Conservation (phyloP, 192 early-diverging fungal genomes). For the Coemansia sp. region DNA sequence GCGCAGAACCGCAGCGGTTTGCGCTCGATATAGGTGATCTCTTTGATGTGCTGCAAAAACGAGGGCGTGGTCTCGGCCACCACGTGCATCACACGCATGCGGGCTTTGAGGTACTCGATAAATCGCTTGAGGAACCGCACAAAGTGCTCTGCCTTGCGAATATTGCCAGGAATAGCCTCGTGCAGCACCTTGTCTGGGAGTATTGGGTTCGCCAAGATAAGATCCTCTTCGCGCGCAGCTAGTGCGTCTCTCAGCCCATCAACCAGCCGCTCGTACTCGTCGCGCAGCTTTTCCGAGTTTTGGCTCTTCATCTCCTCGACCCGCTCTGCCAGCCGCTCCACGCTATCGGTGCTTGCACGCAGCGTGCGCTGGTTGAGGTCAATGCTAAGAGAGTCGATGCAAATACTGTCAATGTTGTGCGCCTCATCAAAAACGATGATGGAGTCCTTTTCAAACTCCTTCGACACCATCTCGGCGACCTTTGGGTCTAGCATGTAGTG, state of each 20-base stretch:
- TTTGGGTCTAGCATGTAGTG: conserved; percentile 99
- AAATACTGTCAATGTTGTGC: conserved; percentile 99
- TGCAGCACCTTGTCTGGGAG: conserved; percentile 87
- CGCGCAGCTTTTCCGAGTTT: conserved; percentile 82
- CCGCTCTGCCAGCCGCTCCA: conserved; percentile 61
- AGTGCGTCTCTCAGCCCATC: conserved; percentile 78
- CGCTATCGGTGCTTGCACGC: conserved; percentile 81
- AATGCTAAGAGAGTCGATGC: conserved; percentile 94
- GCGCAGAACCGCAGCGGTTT: conserved; percentile 95
- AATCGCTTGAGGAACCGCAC: conserved; percentile 93
- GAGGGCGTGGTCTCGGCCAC: conserved; percentile 93
- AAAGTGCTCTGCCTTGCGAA: conserved; percentile 96
- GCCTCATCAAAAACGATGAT: conserved; percentile 99
- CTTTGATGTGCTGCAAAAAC: conserved; percentile 88
- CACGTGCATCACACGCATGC: conserved; percentile 94
- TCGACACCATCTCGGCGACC: conserved; percentile 95
- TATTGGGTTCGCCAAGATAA: conserved; percentile 89
- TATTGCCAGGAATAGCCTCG: conserved; percentile 96
- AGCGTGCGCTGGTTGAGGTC: conserved; percentile 88
- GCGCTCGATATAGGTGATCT: conserved; percentile 91
- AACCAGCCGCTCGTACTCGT: conserved; percentile 87
- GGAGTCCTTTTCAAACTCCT: conserved; percentile 86
- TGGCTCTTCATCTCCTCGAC: conserved; percentile 80
- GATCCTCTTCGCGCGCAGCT: conserved; percentile 73
- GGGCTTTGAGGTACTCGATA: conserved; percentile 96